Evolutionary conservation across 2,329 filamentous ascomycete genomes (phyloP).

Genomic region (Nemania sp.): DNA sequence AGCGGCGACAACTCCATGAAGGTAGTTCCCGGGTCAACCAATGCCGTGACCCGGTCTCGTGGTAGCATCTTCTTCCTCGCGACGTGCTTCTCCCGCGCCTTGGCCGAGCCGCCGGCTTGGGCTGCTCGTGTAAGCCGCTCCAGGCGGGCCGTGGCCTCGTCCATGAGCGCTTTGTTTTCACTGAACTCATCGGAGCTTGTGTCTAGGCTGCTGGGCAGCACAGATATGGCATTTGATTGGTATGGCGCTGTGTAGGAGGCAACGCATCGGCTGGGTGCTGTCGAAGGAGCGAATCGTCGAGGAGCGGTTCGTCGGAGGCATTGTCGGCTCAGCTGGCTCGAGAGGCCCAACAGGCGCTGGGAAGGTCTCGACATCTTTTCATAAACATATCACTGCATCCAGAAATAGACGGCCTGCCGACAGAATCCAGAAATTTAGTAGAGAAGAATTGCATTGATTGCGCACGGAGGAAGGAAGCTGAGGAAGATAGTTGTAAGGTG

Average conservation of each 20-base stretch:
- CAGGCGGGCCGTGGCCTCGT: conserved; percentile 69
- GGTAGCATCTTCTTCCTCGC: conserved; percentile 92
- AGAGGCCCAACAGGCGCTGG: conserved; percentile 49
- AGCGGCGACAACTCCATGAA: conserved; percentile 95
- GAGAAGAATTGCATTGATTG: conserved; percentile 26
- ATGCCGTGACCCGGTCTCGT: conserved; percentile 80
- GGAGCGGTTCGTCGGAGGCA: conserved; percentile 35
- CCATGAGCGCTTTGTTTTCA: conserved; percentile 80
- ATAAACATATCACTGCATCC: conserved; percentile 1
- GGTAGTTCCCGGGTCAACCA: conserved; percentile 85
- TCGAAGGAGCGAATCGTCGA: conserved; percentile 24
- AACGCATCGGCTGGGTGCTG: conserved; percentile 45
- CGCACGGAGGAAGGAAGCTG: background rate
- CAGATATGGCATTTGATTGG: conserved; percentile 81
- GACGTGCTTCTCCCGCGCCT: conserved; percentile 85
- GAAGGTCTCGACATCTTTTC: conserved; percentile 46
- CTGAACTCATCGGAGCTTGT: conserved; percentile 75
- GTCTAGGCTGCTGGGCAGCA: conserved; percentile 77
- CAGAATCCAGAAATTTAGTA: no score
- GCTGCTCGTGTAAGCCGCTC: conserved; percentile 71
- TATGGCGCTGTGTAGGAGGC: conserved; percentile 80
- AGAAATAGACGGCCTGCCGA: conserved; percentile 24
- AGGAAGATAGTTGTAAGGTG: conserved; percentile 29
- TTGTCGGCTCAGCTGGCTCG: conserved; percentile 47
- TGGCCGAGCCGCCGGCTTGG: conserved; percentile 75